Conservation (phyloP, 2,329 filamentous ascomycete genomes). For the Dactylellina haptotyla region DNA sequence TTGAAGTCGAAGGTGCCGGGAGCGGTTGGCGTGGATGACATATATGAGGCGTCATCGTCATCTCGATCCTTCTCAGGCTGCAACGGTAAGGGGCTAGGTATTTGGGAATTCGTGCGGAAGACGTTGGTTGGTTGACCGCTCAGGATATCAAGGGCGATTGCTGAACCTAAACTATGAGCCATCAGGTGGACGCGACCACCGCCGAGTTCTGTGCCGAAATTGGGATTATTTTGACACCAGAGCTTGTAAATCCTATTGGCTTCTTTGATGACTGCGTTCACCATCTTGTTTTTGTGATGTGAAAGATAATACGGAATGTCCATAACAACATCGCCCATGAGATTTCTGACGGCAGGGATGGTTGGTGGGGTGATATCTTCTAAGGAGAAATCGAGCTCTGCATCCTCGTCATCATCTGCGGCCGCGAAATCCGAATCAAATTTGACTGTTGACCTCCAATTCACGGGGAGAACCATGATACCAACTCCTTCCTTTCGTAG, state of each 20-base stretch:
- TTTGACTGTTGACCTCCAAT: conserved; percentile 89
- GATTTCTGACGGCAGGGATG: conserved; percentile 88
- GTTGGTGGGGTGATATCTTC: conserved; percentile 92
- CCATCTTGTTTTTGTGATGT: conserved; percentile 94
- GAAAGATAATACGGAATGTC: conserved; percentile 98
- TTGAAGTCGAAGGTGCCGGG: conserved; percentile 81
- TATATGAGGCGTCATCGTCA: conserved; percentile 61
- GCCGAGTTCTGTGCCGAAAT: conserved; percentile 71
- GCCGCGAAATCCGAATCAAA: conserved; percentile 79
- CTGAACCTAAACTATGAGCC: conserved; percentile 90
- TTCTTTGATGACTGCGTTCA: conserved; percentile 84
- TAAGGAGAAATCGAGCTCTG: conserved; percentile 73
- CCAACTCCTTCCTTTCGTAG: conserved; percentile 78
- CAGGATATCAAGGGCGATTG: conserved; percentile 91
- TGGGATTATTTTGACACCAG: conserved; percentile 93
- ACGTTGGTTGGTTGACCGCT: conserved; percentile 81
- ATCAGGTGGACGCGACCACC: conserved; percentile 89
- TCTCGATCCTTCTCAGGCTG: conserved; percentile 60
- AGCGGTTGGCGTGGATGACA: conserved; percentile 33
- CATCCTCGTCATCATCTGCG: conserved; percentile 68
- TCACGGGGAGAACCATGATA: conserved; percentile 92
- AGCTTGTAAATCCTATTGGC: conserved; percentile 95
- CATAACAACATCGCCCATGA: conserved; percentile 98
- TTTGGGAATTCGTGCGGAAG: conserved; percentile 31
- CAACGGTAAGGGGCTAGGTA: conserved; percentile 47